Evolutionary conservation across 164 flowering plant species (phyloP).

Genomic region (Euptelea pleiosperma): DNA sequence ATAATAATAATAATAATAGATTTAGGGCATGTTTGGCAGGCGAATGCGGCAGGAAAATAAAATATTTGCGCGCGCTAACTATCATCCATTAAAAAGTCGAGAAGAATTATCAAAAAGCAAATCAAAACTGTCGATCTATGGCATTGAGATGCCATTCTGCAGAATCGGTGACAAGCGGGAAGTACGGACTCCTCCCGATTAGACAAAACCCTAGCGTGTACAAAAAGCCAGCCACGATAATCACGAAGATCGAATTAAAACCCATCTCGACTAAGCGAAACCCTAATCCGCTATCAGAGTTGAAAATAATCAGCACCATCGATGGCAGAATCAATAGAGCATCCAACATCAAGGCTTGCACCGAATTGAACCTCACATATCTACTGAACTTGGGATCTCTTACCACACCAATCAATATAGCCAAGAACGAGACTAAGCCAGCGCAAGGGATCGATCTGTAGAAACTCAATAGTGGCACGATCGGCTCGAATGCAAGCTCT

Average conservation of each 20-base stretch:
- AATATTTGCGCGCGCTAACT: no score
- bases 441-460: conserved; percentile 10
- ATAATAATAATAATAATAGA: no score
- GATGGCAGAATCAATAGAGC: conserved; percentile 7
- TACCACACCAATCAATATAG: conserved; percentile 13
- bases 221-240: conserved; percentile 1
- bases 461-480: conserved; percentile 8
- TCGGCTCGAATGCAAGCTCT: conserved; percentile 4
- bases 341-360: conserved; percentile 18
- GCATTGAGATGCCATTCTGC: conserved; percentile 9
- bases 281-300: neutral
- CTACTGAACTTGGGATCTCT: conserved; percentile 10
- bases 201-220: neutral
- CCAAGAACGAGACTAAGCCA: conserved; percentile 7
- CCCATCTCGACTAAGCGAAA: neutral
- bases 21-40: no score
- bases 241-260: conserved; percentile 1
- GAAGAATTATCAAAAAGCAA: no score
- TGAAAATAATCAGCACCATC: neutral
- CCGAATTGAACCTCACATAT: conserved; percentile 8
- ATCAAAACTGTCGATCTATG: neutral
- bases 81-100: no score
- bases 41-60: no score
- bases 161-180: conserved; percentile 7
- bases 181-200: conserved; percentile 11